phyloP scores from a whole-genome alignment of 139 green algal species.

The Closterium sp. region DNA sequence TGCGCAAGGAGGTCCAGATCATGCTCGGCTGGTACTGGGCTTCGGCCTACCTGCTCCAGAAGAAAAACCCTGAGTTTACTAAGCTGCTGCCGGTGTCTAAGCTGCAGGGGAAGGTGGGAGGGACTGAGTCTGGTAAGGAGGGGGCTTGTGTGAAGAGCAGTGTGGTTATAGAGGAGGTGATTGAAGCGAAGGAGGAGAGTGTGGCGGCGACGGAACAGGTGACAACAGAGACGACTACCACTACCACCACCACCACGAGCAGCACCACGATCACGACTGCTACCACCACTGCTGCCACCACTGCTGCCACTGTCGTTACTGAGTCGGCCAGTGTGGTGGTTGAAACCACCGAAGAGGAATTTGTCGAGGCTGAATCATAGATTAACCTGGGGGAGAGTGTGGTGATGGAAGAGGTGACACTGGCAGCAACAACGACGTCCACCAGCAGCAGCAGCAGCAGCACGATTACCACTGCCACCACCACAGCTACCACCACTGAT shows the following conservation, averaged over 20 bases:
- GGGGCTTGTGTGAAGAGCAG: background rate
- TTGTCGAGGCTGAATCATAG: background rate
- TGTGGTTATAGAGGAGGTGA: background rate
- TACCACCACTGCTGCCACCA: background rate
- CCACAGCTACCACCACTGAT: no score
- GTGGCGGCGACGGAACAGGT: background rate
- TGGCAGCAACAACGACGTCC: no score
- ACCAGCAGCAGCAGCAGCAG: no score
- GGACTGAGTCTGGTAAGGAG: background rate
- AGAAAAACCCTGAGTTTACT: background rate
- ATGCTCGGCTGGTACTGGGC: constrained; percentile 7
- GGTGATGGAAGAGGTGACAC: no score
- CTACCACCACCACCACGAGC: background rate
- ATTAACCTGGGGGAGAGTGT: no score
- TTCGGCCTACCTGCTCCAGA: background rate
- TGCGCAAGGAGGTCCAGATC: constrained; percentile 13
- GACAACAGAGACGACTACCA: background rate
- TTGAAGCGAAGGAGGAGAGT: background rate
- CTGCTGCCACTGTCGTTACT: background rate
- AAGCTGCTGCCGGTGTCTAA: constrained; percentile 3
- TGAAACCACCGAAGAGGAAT: background rate
- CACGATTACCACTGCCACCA: no score
- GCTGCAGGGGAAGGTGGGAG: background rate
- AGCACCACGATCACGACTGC: background rate
- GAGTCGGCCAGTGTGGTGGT: background rate